phyloP scores from a whole-genome alignment of 2,329 filamentous ascomycete species.

The Nigrospora oryzae region DNA sequence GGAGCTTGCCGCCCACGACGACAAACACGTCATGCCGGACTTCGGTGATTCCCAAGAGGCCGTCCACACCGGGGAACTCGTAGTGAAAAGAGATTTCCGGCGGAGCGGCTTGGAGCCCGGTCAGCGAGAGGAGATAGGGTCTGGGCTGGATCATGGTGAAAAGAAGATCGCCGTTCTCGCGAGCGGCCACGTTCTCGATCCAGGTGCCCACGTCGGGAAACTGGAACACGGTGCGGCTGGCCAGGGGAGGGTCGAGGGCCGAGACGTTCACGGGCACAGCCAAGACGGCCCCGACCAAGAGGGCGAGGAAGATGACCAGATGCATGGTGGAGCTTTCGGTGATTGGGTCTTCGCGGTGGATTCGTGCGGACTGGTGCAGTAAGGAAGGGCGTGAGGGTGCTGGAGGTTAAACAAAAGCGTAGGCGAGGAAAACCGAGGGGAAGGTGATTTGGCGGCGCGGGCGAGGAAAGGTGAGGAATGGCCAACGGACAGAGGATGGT shows the following conservation, averaged over 20 bases:
- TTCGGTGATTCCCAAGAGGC: conserved; percentile 20
- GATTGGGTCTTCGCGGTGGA: no score
- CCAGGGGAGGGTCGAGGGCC: not conserved
- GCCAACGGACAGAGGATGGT: no score
- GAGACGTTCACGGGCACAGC: not conserved
- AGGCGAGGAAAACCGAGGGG: no score
- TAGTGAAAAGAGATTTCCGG: conserved; percentile 11
- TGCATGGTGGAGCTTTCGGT: no score
- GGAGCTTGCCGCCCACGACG: conserved; percentile 7
- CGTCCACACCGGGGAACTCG: conserved; percentile 12
- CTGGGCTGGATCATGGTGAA: conserved; percentile 16
- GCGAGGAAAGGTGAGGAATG: no score
- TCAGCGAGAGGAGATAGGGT: conserved; percentile 12
- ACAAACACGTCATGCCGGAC: conserved; percentile 10
- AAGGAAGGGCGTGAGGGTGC: no score
- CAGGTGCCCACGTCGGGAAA: conserved; percentile 6
- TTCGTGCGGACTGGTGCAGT: no score
- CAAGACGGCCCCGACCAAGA: no score
- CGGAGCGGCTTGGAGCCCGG: not conserved
- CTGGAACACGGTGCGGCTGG: conserved; percentile 2
- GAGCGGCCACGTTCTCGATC: conserved; percentile 21
- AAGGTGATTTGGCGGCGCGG: no score
- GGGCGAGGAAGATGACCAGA: no score
- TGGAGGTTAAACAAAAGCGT: no score
- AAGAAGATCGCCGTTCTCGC: conserved; percentile 17